A percentile compares a stretch with the other conserved stretches of the same genome.
Evolutionary conservation across 192 early-diverging fungal species (phyloP).

Genomic region (Entomortierella parvispora): DNA sequence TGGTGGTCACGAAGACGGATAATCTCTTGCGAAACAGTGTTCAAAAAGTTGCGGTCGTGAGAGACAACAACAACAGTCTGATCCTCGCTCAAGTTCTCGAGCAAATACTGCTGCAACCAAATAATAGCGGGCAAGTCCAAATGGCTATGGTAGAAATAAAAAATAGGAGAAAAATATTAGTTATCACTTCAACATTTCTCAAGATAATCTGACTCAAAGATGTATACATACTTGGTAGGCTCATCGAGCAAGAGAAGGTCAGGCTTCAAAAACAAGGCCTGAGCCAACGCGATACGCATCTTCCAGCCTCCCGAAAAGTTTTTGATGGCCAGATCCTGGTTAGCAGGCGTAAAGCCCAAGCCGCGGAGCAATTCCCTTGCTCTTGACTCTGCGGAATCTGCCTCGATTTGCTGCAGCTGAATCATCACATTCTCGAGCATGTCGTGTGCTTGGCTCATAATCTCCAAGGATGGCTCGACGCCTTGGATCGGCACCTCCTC

Average conservation of each 20-base stretch:
- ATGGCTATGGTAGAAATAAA: constrained; percentile 56
- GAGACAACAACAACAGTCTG: constrained; percentile 89
- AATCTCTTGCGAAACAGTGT: constrained; percentile 78
- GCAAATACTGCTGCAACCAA: constrained; percentile 89
- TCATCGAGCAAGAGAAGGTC: constrained; percentile 88
- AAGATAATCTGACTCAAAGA: neutral
- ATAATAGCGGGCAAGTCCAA: constrained; percentile 91
- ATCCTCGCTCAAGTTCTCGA: constrained; percentile 61
- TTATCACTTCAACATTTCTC: neutral
- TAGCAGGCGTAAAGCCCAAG: constrained; percentile 75
- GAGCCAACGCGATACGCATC: constrained; percentile 87
- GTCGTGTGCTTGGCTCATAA: constrained; percentile 65
- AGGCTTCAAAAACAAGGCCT: constrained; percentile 84
- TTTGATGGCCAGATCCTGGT: constrained; percentile 73
- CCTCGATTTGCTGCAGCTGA: constrained; percentile 70
- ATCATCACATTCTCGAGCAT: constrained; percentile 66
- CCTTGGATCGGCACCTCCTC: constrained; percentile 38
- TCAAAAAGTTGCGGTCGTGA: constrained; percentile 90
- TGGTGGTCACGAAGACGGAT: constrained; percentile 78
- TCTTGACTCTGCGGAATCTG: constrained; percentile 69
- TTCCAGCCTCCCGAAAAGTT: constrained; percentile 88
- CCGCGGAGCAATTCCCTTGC: constrained; percentile 78
- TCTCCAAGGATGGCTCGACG: constrained; percentile 57
- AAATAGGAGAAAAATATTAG: neutral
- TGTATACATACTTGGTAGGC: constrained; percentile 67